phyloP scores from a whole-genome alignment of 371 early-diverging fungal genomes.

The Vairimorpha ceranae region DNA sequence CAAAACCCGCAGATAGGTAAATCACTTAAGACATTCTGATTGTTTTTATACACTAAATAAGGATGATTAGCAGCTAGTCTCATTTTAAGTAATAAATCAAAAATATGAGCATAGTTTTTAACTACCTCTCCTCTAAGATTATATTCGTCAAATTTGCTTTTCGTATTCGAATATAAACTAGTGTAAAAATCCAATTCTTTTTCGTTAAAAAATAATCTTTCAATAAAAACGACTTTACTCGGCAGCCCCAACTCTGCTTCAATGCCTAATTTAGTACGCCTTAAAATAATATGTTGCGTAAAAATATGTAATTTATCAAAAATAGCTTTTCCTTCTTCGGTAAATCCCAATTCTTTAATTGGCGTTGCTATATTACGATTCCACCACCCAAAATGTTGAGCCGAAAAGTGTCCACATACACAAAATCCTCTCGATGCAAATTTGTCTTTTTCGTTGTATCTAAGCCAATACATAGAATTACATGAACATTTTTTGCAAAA shows the following conservation, averaged over 20 bases:
- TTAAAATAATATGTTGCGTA: constrained; percentile 78
- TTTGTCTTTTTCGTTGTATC: constrained; percentile 16
- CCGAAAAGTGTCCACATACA: constrained; percentile 38
- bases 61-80: constrained; percentile 76
- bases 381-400: constrained; percentile 83
- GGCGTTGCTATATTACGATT: constrained; percentile 82
- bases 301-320: constrained; percentile 71
- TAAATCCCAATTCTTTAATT: constrained; percentile 70
- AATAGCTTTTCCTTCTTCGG: constrained; percentile 67
- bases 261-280: constrained; percentile 79
- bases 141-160: constrained; percentile 70
- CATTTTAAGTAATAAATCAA: constrained; percentile 64
- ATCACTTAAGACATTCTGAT: constrained; percentile 47
- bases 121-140: constrained; percentile 73
- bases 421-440: constrained; percentile 14
- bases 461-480: constrained; percentile 72
- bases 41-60: constrained; percentile 66
- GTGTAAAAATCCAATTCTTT: constrained; percentile 84
- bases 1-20: constrained; percentile 78
- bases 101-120: constrained; percentile 83
- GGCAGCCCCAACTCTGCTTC: constrained; percentile 83
- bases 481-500: constrained; percentile 77
- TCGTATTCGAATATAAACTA: constrained; percentile 71
- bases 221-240: constrained; percentile 71
- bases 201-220: constrained; percentile 74